A percentile compares a stretch with the other conserved stretches of the same genome.
Evolutionary conservation across 2,329 filamentous ascomycete genomes (phyloP).

Genomic region (Massarina eburnea): DNA sequence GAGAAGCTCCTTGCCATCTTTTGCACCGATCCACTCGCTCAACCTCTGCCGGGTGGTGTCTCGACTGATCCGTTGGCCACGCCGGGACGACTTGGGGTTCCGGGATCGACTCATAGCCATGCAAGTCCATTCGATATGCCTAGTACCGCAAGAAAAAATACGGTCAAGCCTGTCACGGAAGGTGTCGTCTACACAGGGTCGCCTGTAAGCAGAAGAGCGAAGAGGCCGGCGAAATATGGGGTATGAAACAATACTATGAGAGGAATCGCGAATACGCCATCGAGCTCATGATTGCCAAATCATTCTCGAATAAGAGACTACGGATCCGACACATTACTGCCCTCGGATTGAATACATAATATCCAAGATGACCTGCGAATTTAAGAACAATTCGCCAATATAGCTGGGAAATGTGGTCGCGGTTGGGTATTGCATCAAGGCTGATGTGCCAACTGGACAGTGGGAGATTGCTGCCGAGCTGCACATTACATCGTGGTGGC

Average conservation of each 20-base stretch:
- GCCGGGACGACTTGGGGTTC: conserved; percentile 24
- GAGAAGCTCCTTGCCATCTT: conserved; percentile 51
- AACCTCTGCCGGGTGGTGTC: conserved; percentile 16
- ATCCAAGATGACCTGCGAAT: too few species aligned
- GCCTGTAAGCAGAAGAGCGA: conserved; percentile 21
- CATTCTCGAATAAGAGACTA: not conserved
- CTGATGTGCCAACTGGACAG: too few species aligned
- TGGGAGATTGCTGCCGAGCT: too few species aligned
- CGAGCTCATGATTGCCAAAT: not conserved
- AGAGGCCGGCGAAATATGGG: not conserved
- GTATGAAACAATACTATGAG: not conserved
- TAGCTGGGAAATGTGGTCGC: too few species aligned
- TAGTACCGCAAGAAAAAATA: conserved; percentile 21
- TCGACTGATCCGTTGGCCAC: conserved; percentile 23
- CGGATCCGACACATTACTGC: too few species aligned
- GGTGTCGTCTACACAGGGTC: conserved; percentile 24
- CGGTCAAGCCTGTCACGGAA: conserved; percentile 17
- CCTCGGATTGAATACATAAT: too few species aligned
- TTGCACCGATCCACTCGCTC: conserved; percentile 47
- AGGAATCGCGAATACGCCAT: not conserved
- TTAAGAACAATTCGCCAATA: too few species aligned
- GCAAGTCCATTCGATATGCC: conserved; percentile 39
- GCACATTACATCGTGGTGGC: too few species aligned
- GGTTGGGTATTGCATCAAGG: too few species aligned
- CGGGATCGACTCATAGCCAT: conserved; percentile 23